Evolutionary conservation across 2,329 filamentous ascomycete genomes (phyloP).

Genomic region (Macrophomina tecta): DNA sequence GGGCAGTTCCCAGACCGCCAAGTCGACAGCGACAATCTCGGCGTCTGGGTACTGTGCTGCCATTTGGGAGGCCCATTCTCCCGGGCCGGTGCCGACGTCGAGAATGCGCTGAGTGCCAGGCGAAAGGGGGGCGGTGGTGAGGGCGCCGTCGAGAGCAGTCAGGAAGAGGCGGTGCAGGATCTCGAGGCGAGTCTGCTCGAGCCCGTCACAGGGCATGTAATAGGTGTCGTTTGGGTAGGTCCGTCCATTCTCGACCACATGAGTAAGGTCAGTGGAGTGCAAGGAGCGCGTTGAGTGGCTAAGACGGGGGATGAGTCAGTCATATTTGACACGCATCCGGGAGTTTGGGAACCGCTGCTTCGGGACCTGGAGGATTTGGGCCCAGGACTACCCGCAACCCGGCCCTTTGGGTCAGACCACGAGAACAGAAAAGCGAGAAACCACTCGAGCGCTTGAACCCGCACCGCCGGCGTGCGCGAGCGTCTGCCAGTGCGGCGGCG

Average conservation of each 20-base stretch:
- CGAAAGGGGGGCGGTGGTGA: constrained; percentile 43
- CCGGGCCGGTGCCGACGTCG: constrained; percentile 56
- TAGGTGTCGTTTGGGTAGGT: constrained; percentile 67
- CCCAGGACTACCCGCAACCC: not conserved
- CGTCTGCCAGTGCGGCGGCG: not conserved
- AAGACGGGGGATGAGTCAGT: constrained; percentile 14
- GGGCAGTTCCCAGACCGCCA: constrained; percentile 57
- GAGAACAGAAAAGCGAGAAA: not conserved
- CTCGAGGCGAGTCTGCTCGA: constrained; percentile 67
- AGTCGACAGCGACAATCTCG: constrained; percentile 58
- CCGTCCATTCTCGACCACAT: constrained; percentile 65
- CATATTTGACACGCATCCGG: constrained; percentile 12
- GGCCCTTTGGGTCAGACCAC: not conserved
- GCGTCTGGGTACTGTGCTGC: constrained; percentile 49
- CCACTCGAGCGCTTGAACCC: not conserved
- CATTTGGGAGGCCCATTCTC: constrained; percentile 58
- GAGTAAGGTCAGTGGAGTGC: constrained; percentile 58
- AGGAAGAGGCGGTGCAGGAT: constrained; percentile 69
- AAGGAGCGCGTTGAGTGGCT: constrained; percentile 44
- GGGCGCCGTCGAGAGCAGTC: constrained; percentile 41
- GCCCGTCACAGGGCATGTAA: constrained; percentile 70
- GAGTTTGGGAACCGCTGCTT: constrained; percentile 21
- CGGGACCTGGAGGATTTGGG: constrained; percentile 21
- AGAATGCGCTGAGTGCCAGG: constrained; percentile 40
- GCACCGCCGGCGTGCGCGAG: not conserved